Evolutionary conservation across 768 basidiomycete species (phyloP).

Genomic region (Asterophora lycoperdoides): DNA sequence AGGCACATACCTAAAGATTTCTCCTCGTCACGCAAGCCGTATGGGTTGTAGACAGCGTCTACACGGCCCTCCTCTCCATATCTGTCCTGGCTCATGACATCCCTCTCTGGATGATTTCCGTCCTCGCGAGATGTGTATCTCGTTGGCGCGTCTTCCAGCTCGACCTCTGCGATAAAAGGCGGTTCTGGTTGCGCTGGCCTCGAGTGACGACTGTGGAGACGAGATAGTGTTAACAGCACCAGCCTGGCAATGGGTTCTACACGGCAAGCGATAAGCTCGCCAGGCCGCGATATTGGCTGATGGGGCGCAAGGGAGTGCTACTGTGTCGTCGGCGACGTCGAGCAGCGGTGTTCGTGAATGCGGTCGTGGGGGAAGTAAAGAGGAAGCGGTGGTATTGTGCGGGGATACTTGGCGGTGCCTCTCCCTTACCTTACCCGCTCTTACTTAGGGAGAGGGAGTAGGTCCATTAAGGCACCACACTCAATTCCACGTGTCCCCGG

Average conservation of each 20-base stretch:
- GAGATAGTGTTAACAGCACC: no score
- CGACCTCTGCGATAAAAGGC: conserved; percentile 2
- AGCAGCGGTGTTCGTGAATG: not conserved
- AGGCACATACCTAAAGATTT: conserved; percentile 28
- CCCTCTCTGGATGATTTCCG: conserved; percentile 23
- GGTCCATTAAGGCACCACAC: conserved; percentile 13
- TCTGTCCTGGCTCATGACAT: conserved; percentile 33
- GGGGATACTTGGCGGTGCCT: conserved; percentile 14
- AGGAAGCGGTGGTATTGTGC: not conserved
- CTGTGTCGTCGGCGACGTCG: no score
- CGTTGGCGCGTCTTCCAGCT: conserved; percentile 25
- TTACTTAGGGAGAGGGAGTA: conserved; percentile 5
- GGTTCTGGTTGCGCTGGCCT: not conserved
- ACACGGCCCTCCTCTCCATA: conserved; percentile 24
- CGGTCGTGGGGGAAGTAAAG: not conserved
- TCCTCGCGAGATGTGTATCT: conserved; percentile 21
- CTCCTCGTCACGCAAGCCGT: conserved; percentile 24
- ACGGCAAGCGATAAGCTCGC: conserved; percentile 3
- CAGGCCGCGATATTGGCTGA: not conserved
- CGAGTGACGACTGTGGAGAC: not conserved
- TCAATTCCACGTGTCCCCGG: conserved; percentile 10
- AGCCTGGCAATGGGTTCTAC: no score
- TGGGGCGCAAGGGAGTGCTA: no score
- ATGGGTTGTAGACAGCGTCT: conserved; percentile 21
- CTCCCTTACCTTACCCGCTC: conserved; percentile 12